These are phyloP conservation scores for Multifurca ochricompacta DNA, from an alignment of 768 basidiomycete genomes.

Conservation along the genomic window DNA sequence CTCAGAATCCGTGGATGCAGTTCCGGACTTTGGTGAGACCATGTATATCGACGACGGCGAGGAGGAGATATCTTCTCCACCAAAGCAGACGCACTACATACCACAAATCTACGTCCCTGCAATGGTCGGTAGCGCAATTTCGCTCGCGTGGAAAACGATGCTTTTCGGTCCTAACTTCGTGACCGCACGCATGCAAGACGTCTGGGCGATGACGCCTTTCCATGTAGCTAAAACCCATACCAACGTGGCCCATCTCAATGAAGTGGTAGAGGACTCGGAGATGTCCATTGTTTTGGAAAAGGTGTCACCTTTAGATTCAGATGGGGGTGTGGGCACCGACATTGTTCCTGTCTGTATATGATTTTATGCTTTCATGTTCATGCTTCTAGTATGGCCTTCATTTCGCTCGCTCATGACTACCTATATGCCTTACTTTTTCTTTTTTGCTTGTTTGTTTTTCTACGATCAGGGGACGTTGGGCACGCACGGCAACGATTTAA, in stretches of 20 bases:
- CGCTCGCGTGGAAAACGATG: conserved; percentile 28
- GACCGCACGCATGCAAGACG: conserved; percentile 28
- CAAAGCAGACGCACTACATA: conserved; percentile 19
- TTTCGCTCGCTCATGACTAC: conserved; percentile 20
- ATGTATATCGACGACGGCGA: conserved; percentile 15
- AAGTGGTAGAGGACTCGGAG: conserved; percentile 10
- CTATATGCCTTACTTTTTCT: conserved; percentile 22
- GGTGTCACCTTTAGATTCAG: conserved; percentile 11
- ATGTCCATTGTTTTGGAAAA: conserved; percentile 17
- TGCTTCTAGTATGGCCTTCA: conserved; percentile 15
- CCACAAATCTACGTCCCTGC: conserved; percentile 26
- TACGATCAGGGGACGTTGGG: conserved; percentile 9
- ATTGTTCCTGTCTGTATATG: conserved; percentile 44
- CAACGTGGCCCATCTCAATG: conserved; percentile 2
- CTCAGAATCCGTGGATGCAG: conserved; percentile 17
- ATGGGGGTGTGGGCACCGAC: conserved; percentile 23
- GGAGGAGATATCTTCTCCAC: conserved; percentile 11
- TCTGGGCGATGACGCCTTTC: conserved; percentile 26
- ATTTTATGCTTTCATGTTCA: conserved; percentile 33
- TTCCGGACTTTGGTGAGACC: conserved; percentile 16
- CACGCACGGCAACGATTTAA: conserved; percentile 12
- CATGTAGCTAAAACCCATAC: conserved; percentile 6
- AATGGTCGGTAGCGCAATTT: conserved; percentile 23
- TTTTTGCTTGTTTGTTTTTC: neutral
- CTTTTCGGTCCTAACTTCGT: conserved; percentile 28